A percentile compares a stretch with the other conserved stretches of the same genome.
Evolutionary conservation across 768 basidiomycete species (phyloP).

Genomic region (Boletus coccyginus): DNA sequence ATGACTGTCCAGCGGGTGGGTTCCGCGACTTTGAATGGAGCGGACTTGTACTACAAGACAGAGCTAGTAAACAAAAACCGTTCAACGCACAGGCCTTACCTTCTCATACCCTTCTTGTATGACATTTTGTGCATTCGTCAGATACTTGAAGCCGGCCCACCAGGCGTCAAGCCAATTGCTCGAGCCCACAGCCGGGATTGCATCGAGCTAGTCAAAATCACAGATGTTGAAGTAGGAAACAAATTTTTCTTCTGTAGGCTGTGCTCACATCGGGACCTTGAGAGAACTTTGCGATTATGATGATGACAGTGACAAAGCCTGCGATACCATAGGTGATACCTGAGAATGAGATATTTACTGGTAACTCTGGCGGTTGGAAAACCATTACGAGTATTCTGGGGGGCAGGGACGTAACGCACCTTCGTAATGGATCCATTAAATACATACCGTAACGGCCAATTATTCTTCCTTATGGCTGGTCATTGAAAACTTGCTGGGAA

Average conservation of each 20-base stretch:
- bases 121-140: conserved; percentile 16
- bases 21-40: conserved; percentile 32
- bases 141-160: conserved; percentile 14
- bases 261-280: neutral
- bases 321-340: neutral
- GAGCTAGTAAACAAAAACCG: neutral
- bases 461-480: no score
- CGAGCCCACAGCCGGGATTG: neutral
- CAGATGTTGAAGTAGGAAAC: neutral
- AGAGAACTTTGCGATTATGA: neutral
- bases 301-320: neutral
- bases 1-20: conserved; percentile 39
- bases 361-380: neutral
- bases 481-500: no score
- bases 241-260: no score
- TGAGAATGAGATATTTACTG: neutral
- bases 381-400: neutral
- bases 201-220: neutral
- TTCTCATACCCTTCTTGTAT: conserved; percentile 33
- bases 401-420: no score
- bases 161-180: conserved; percentile 6
- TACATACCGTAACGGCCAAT: no score
- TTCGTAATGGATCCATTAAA: no score
- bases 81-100: conserved; percentile 3
- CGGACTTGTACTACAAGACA: conserved; percentile 1